phyloP scores from a whole-genome alignment of 108 stramenopile genomes.

The Poteriospumella lacustris region DNA sequence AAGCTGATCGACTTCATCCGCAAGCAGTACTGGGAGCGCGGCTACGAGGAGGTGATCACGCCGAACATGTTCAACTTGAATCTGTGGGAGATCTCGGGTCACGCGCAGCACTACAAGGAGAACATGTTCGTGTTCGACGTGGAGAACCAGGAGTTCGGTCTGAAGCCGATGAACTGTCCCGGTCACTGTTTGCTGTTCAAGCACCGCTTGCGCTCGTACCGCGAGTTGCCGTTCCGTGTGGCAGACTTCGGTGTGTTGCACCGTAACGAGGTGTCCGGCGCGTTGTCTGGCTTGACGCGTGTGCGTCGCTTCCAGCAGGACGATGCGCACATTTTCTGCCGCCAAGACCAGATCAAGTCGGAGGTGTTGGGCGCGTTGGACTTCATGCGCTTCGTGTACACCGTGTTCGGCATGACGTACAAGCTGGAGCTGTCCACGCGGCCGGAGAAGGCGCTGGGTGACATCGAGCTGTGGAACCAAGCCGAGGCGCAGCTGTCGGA shows the following conservation, averaged over 20 bases:
- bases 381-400: slow-evolving; percentile 95
- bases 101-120: slow-evolving; percentile 97
- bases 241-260: slow-evolving; percentile 99
- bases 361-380: slow-evolving; percentile 86
- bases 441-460: slow-evolving; percentile 96
- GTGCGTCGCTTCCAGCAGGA: slow-evolving; percentile 99
- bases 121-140: slow-evolving; percentile 91
- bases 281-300: slow-evolving; percentile 89
- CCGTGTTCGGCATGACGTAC: slow-evolving; percentile 95
- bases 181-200: slow-evolving; percentile 98
- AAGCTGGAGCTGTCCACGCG: slow-evolving; percentile 94
- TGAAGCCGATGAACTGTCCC: slow-evolving; percentile 99
- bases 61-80: slow-evolving; percentile 97
- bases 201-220: slow-evolving; percentile 77
- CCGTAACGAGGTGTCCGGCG: slow-evolving; percentile 91
- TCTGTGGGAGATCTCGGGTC: slow-evolving; percentile 92
- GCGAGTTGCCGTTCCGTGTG: slow-evolving; percentile 90
- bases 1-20: slow-evolving; percentile 78
- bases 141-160: slow-evolving; percentile 83
- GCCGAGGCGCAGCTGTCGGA: slow-evolving; percentile 80
- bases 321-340: slow-evolving; percentile 96
- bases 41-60: slow-evolving; percentile 94
- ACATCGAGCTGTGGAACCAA: slow-evolving; percentile 80
- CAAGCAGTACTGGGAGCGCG: slow-evolving; percentile 87
- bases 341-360: slow-evolving; percentile 87